Base-by-base conservation (phyloP, 2,329 filamentous ascomycete species). In the Exophiala sp. region DNA sequence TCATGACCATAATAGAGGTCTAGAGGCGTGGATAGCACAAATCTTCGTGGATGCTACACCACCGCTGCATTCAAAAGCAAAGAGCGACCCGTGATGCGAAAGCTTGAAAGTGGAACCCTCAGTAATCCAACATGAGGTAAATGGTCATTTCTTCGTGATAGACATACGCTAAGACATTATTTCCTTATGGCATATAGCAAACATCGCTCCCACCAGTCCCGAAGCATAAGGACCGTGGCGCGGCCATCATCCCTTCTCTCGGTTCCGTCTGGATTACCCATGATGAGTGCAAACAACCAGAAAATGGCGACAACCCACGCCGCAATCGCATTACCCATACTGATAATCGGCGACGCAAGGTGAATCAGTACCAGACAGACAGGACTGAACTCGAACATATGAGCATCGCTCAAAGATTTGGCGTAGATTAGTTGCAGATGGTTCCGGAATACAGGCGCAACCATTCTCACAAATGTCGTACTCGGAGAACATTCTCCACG, bases 171-270 rank as follows among this genome's bases (percentile, higher is more conserved):
- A 43, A 51, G 43, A 53, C 32, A 34, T 54, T 49, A 58, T 36
- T 60, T 59, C 40, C 62, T 60, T 55, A 73, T 43, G 5, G 69
- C 72, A 47, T 70, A 65, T 10, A 69, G 67, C 24, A 86, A 69
- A 78, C 80, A 84, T 43, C 71, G 71, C 63, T 83, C 81, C 83
- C 83, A 85, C 76, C 79, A 84, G 44, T 74, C 73, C 53, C 80
- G 70, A 32, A 85, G 76, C 3, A 76, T 76, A 2, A 86, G 68
- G 3, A 85, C 81, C 10, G 81, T 79, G 18, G 81, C 79, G 49
- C 77, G 73, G 10, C 83, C 83, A 60, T 86, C 83, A 57, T 85
- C 83, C 59, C 78, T 77, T 21, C 78, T 76, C 62, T 81, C 79
- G 29, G 77, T 78, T 38, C 79, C 79, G 50, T 82, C 81, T 29